A percentile compares a stretch with the other conserved stretches of the same genome.
These are phyloP conservation scores for Phytophthora sojae DNA, from an alignment of 352 stramenopile genomes.

Conservation along the genomic window DNA sequence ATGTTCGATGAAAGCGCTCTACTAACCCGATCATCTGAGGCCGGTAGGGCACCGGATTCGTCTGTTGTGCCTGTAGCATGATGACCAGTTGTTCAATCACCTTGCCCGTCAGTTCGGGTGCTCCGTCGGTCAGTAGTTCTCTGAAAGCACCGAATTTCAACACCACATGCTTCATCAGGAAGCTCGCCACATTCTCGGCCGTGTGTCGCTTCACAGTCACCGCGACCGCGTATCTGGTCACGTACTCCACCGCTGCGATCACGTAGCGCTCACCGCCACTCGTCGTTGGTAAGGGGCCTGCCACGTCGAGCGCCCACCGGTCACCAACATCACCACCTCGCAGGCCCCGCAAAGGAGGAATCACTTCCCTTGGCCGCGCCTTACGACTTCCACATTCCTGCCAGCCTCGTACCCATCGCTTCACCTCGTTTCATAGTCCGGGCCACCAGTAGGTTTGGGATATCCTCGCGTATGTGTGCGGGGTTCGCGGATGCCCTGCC, in stretches of 20 bases:
- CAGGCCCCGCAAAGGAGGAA: not conserved
- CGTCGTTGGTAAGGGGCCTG: not conserved
- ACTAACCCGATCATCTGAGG: not conserved
- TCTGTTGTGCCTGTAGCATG: not conserved
- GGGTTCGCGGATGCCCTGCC: too few relatives aligned
- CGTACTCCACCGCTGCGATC: not conserved
- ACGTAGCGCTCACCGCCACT: not conserved
- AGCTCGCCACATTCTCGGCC: not conserved
- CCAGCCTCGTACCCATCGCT: not conserved
- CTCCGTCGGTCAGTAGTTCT: not conserved
- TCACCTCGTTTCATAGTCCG: too few relatives aligned
- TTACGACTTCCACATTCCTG: not conserved
- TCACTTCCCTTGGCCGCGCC: not conserved
- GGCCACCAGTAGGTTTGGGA: too few relatives aligned
- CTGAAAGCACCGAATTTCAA: not conserved
- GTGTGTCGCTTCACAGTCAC: not conserved
- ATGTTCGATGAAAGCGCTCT: not conserved
- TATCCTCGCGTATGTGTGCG: too few relatives aligned
- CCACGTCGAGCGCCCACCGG: not conserved
- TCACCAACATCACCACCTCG: not conserved
- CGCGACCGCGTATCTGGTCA: not conserved
- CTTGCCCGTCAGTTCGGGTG: not conserved
- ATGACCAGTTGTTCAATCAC: not conserved
- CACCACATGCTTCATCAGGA: not conserved
- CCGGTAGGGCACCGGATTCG: too few relatives aligned